phyloP scores from a whole-genome alignment of 768 basidiomycete genomes.

The Trametes cingulata region DNA sequence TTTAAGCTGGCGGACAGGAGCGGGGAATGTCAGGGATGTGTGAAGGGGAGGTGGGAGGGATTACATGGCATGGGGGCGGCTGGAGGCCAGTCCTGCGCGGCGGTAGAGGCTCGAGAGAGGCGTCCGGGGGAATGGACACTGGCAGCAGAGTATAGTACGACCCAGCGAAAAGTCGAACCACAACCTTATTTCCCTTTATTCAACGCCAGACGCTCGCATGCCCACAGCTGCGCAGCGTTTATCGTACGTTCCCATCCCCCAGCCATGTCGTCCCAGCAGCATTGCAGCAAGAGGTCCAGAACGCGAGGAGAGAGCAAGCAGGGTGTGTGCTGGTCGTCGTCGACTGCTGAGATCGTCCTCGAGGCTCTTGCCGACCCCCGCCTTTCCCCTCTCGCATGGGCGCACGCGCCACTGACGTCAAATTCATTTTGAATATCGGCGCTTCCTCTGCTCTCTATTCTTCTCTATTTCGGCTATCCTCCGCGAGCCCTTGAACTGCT shows the following conservation, averaged over 20 bases:
- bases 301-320: neutral
- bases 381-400: neutral
- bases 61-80: no score
- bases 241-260: slow-evolving; percentile 4
- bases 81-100: no score
- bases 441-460: neutral
- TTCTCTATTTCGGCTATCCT: neutral
- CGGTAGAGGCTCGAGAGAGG: neutral
- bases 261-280: neutral
- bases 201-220: neutral
- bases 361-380: neutral
- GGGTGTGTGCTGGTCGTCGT: neutral
- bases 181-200: slow-evolving; percentile 11
- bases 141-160: neutral
- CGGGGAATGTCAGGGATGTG: no score
- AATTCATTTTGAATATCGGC: neutral
- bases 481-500: neutral
- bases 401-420: neutral
- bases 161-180: slow-evolving; percentile 14
- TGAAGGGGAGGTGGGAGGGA: no score
- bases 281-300: neutral
- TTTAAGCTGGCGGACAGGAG: no score
- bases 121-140: neutral
- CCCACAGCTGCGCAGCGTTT: neutral
- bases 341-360: neutral